Conservation (phyloP, 108 stramenopile species). For the Discostella pseudostelligera region DNA sequence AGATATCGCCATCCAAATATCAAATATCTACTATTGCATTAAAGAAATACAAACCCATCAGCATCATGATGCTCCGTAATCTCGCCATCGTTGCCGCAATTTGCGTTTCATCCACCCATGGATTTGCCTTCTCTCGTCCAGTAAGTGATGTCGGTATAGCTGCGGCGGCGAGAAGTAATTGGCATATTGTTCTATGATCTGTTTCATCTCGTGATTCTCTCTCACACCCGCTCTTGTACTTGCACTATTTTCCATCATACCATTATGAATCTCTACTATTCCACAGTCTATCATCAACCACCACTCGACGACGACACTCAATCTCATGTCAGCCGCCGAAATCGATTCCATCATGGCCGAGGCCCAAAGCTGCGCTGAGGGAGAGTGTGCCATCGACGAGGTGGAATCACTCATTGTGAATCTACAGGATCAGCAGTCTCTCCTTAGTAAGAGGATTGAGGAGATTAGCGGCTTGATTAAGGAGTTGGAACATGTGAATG, state of each 20-base stretch:
- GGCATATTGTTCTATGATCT: too few species aligned
- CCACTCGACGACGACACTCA: slow-evolving; percentile 49
- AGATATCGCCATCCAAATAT: too few species aligned
- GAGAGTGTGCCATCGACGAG: slow-evolving; percentile 77
- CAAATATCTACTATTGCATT: too few species aligned
- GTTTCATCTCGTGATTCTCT: background rate
- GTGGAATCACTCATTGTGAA: slow-evolving; percentile 61
- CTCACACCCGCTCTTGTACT: too few species aligned
- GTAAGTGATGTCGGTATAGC: background rate
- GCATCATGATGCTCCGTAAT: slow-evolving; percentile 44
- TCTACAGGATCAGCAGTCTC: slow-evolving; percentile 57
- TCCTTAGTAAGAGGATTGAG: slow-evolving; percentile 50
- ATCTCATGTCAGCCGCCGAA: slow-evolving; percentile 64
- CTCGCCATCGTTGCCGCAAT: slow-evolving; percentile 36
- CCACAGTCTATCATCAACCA: slow-evolving; percentile 18
- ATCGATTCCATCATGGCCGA: slow-evolving; percentile 52
- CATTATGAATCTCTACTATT: too few species aligned
- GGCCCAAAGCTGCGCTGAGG: slow-evolving; percentile 56
- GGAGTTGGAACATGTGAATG: slow-evolving; percentile 42
- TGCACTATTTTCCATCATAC: too few species aligned
- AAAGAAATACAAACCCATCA: background rate
- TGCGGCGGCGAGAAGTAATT: too few species aligned
- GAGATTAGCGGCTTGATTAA: slow-evolving; percentile 46
- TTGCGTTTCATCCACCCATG: slow-evolving; percentile 26
- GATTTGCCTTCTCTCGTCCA: slow-evolving; percentile 30